phyloP scores from a whole-genome alignment of 768 basidiomycete species.

The Mycena olivaceomarginata region DNA sequence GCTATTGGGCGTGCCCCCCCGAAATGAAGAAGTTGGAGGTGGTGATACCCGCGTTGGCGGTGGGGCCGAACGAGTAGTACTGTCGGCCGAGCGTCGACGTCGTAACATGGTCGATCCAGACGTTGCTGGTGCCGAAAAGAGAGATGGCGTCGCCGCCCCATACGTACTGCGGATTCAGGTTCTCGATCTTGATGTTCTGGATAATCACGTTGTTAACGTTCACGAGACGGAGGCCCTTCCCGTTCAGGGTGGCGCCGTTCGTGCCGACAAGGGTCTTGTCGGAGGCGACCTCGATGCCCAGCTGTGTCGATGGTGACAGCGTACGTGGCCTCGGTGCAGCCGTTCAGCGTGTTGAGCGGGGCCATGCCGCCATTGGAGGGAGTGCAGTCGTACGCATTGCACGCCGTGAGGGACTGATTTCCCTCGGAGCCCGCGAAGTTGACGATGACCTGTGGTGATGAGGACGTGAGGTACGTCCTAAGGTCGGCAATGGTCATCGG shows the following conservation, averaged over 20 bases:
- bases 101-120: conserved; percentile 6
- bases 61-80: too few relatives aligned
- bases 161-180: neutral
- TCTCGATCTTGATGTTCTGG: neutral
- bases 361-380: neutral
- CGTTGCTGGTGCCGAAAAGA: neutral
- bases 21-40: too few relatives aligned
- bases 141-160: neutral
- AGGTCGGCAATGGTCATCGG: too few relatives aligned
- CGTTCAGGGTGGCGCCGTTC: neutral
- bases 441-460: too few relatives aligned
- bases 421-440: too few relatives aligned
- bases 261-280: neutral
- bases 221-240: neutral
- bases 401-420: too few relatives aligned
- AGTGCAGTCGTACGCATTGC: too few relatives aligned
- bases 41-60: too few relatives aligned
- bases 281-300: neutral
- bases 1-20: too few relatives aligned
- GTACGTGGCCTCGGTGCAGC: neutral
- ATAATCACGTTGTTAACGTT: neutral
- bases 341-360: neutral
- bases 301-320: conserved; percentile 1
- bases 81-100: neutral
- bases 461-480: too few relatives aligned